Evolutionary conservation across 2,329 filamentous ascomycete genomes (phyloP).

Genomic region (Cadophora malorum): DNA sequence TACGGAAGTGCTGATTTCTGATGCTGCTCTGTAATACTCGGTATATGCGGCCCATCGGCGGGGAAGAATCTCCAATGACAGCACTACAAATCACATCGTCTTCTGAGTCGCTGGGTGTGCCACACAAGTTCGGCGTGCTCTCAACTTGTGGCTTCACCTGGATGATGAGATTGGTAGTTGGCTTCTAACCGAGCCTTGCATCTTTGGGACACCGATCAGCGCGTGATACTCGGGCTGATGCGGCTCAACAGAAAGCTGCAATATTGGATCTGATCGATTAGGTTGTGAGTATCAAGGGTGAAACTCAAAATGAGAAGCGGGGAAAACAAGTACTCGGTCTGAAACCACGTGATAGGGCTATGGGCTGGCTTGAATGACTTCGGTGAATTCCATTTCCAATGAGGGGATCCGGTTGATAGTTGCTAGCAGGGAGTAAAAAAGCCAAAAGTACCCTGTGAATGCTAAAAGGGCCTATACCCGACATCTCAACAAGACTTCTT

Average conservation of each 20-base stretch:
- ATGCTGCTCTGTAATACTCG: slow-evolving; percentile 2
- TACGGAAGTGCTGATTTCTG: neutral
- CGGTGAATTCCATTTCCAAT: neutral
- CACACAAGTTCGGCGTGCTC: neutral
- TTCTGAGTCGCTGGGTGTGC: neutral
- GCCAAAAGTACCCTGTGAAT: neutral
- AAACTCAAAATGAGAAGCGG: neutral
- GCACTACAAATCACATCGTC: neutral
- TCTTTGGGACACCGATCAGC: slow-evolving; percentile 8
- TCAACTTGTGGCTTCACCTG: neutral
- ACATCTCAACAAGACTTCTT: neutral
- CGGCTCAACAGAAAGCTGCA: neutral
- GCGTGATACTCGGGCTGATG: slow-evolving; percentile 9
- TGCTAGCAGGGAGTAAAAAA: neutral
- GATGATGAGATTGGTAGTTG: neutral
- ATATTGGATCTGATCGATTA: neutral
- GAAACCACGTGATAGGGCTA: neutral
- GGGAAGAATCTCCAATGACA: neutral
- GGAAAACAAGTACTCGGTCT: slow-evolving; percentile 1
- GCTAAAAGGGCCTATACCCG: too few relatives aligned
- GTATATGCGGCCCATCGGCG: neutral
- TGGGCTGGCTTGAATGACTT: neutral
- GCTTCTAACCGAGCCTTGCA: neutral
- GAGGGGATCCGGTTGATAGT: neutral
- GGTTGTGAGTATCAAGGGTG: neutral